Conservation (phyloP, 768 basidiomycete species). For the Tephrocybe sp. region DNA sequence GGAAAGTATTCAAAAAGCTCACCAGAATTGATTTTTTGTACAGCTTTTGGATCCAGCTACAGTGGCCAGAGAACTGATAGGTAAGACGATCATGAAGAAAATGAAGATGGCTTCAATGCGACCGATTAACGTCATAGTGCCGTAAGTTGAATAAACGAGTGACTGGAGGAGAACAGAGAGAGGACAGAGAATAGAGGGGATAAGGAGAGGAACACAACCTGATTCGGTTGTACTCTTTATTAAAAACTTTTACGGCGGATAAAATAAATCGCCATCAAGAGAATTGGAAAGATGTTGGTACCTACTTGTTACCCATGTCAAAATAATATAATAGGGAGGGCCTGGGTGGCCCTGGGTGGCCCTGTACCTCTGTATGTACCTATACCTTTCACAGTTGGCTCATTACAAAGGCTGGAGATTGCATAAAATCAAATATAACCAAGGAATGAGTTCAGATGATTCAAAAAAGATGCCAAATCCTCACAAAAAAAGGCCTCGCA, state of each 20-base stretch:
- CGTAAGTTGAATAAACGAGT: conserved; percentile 12
- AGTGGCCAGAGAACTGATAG: conserved; percentile 29
- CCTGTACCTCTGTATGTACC: too few relatives aligned
- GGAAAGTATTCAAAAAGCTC: conserved; percentile 9
- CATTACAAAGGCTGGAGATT: too few relatives aligned
- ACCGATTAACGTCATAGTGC: conserved; percentile 13
- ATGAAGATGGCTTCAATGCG: conserved; percentile 20
- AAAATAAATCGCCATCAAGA: conserved; percentile 14
- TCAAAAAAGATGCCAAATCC: too few relatives aligned
- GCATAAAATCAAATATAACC: too few relatives aligned
- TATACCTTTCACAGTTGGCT: too few relatives aligned
- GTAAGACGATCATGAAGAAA: conserved; percentile 33
- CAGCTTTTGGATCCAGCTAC: conserved; percentile 23
- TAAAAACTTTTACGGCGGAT: conserved; percentile 11
- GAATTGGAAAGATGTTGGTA: conserved; percentile 1
- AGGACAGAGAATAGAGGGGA: background rate
- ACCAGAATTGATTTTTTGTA: conserved; percentile 32
- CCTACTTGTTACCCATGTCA: background rate
- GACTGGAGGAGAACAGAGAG: conserved; percentile 9
- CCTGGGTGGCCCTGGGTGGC: background rate
- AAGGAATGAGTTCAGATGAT: too few relatives aligned
- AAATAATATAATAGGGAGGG: too few relatives aligned
- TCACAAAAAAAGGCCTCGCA: too few relatives aligned
- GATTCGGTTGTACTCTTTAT: background rate
- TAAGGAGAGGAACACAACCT: background rate